phyloP scores from a whole-genome alignment of 2,329 filamentous ascomycete genomes.

The Bipolaris sorokiniana region DNA sequence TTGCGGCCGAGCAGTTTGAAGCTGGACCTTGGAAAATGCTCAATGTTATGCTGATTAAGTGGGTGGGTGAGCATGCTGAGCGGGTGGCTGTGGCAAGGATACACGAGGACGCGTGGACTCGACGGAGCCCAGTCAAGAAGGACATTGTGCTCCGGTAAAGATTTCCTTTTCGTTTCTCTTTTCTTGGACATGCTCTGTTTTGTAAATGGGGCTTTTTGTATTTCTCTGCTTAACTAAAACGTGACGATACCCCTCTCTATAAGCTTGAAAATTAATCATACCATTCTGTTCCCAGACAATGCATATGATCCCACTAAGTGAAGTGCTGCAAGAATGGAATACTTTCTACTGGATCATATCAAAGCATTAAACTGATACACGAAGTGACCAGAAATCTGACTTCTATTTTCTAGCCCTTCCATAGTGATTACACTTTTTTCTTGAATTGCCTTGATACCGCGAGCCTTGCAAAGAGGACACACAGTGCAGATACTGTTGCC shows the following conservation, averaged over 20 bases:
- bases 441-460: constrained; percentile 27
- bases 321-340: neutral
- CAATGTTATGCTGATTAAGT: constrained; percentile 44
- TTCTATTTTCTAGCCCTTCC: neutral
- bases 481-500: constrained; percentile 27
- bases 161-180: neutral
- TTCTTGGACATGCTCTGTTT: neutral
- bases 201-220: neutral
- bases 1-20: constrained; percentile 29
- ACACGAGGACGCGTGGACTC: constrained; percentile 41
- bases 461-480: constrained; percentile 31
- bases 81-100: constrained; percentile 42
- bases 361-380: neutral
- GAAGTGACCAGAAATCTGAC: neutral
- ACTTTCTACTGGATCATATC: neutral
- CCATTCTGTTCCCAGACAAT: neutral
- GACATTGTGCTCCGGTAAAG: constrained; percentile 34
- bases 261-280: neutral
- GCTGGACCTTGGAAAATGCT: constrained; percentile 42
- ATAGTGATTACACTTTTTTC: constrained; percentile 19
- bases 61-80: constrained; percentile 34
- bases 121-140: constrained; percentile 24
- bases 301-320: neutral
- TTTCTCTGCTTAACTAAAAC: neutral
- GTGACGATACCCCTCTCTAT: neutral